A percentile compares a stretch with the other conserved stretches of the same genome.
Evolutionary conservation across 257 asterid genomes (phyloP).

Genomic region (Hygrophila difformis): DNA sequence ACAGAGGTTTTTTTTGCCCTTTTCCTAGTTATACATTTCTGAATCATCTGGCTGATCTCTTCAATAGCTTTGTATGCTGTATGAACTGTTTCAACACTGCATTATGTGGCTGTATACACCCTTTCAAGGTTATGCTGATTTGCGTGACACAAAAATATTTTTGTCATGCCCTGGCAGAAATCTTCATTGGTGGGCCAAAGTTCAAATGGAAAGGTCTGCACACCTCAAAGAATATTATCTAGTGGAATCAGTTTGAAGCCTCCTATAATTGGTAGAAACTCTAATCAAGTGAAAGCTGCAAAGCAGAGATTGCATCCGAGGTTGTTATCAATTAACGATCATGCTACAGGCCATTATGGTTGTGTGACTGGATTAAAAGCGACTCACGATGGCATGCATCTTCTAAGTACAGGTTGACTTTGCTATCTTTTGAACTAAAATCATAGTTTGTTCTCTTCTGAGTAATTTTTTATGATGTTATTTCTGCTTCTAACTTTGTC

Average conservation of each 20-base stretch:
- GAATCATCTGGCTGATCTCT: no score
- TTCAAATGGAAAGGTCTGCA: conserved; percentile 41
- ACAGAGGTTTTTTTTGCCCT: not conserved
- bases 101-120: not conserved
- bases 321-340: conserved; percentile 84
- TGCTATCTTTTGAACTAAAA: conserved; percentile 5
- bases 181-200: conserved; percentile 32
- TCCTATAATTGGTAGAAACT: conserved; percentile 33
- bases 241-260: conserved; percentile 43
- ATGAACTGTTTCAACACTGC: no score
- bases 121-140: not conserved
- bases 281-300: conserved; percentile 46
- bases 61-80: no score
- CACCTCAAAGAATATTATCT: conserved; percentile 46
- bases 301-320: conserved; percentile 96
- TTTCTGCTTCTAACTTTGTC: no score
- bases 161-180: conserved; percentile 36
- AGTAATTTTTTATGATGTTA: no score
- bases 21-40: no score
- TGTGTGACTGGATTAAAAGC: conserved; percentile 75
- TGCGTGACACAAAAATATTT: no score
- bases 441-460: not conserved
- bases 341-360: conserved; percentile 96
- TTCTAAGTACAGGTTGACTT: conserved; percentile 85
- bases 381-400: conserved; percentile 91